Conservation (phyloP, 805 yeast genomes). For the Isabelozyma gotoi region DNA sequence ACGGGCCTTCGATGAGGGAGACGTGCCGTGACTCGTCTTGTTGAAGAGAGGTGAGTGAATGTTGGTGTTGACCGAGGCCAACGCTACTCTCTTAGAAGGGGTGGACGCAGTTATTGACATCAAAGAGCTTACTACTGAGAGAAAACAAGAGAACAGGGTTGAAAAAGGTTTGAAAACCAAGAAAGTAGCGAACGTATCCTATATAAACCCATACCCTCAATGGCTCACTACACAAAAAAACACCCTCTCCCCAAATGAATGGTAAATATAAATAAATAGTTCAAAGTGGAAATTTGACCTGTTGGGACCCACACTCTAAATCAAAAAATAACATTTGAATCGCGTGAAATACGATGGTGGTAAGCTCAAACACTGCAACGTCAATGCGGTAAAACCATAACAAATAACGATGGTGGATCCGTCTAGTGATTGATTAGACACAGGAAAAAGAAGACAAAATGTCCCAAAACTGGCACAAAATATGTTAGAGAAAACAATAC, state of each 20-base stretch:
- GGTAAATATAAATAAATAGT: no score
- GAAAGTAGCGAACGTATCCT: background rate
- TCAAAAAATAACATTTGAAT: background rate
- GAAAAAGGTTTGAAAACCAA: background rate
- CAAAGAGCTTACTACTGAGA: background rate
- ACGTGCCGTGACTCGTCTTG: background rate
- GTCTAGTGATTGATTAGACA: no score
- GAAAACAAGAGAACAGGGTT: background rate
- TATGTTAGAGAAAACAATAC: no score
- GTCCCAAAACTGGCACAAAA: no score
- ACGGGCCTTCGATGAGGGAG: background rate
- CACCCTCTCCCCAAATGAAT: background rate
- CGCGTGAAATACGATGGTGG: background rate
- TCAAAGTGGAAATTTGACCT: no score
- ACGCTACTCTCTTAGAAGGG: conserved; percentile 31
- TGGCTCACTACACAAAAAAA: background rate
- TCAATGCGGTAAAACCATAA: background rate
- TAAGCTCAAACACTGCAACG: background rate
- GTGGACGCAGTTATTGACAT: conserved; percentile 3
- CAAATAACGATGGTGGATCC: background rate
- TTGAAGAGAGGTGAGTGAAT: background rate
- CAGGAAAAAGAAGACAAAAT: background rate
- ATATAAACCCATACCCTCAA: background rate
- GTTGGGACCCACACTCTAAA: no score
- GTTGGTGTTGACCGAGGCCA: conserved; percentile 29